Evolutionary conservation across 2,329 filamentous ascomycete genomes (phyloP), one percentile per base, ranked within the genome.

Genomic region (Hymenoscyphus repandus): DNA sequence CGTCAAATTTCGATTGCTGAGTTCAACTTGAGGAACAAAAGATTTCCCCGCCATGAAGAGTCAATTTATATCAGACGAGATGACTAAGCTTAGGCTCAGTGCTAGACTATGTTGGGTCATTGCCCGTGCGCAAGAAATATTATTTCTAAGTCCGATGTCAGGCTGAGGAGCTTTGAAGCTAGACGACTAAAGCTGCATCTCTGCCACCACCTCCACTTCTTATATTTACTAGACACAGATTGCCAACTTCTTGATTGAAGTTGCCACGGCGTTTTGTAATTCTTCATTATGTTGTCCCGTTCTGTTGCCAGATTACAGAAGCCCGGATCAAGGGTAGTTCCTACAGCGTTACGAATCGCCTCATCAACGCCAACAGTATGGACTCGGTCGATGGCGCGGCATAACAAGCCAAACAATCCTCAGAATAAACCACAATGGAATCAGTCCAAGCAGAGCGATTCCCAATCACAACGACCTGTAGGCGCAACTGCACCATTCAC

Each of bases 1-100:
- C 72, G 78, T 78, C 79, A 82, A 82, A 81, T 80, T 79, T 74
- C 68, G 41, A 68, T 67, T 68, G 70, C 72, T 53, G 75, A 75
- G 66, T 66, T 73, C 70, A 80, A 80, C 76, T 80, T 79, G 67
- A 58, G 69, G 63, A 65, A 64, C 68, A 60, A 61, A 65, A 68
- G 65, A 62, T n/a, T 27, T 27, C 22, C 7, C 22, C 22, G 22
- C 22, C 22, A 27, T 7, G 7, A 27, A 27, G 22, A 27, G 7
- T 4, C 22, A 27, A 27, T 27, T 27, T 27, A 27, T 27, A 27
- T 4, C 22, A 7, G 22, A 27, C 7, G 7, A 7, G 4, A 27
- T 27, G 22, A 27, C 22, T 27, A 27, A 27, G 22, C 22, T 46
- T 45, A 15, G 17, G 40, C 40, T 41, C 38, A 49, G 45, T 41